A percentile compares a stretch with the other conserved stretches of the same genome.
These are phyloP conservation scores for Metarhizium guizhouense DNA, from an alignment of 2,329 filamentous ascomycete genomes.

Conservation along the genomic window DNA sequence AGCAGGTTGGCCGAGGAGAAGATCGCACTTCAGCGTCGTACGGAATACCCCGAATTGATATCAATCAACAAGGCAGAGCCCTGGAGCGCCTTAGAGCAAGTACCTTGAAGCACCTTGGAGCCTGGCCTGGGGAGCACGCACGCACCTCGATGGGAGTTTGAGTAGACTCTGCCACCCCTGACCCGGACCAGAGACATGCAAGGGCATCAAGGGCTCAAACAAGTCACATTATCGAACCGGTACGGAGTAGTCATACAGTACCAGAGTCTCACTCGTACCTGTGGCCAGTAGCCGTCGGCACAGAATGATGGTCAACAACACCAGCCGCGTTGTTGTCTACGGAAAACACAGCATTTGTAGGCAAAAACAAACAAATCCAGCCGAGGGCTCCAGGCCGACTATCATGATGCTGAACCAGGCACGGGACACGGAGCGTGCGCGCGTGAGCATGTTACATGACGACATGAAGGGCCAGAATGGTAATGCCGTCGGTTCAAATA, in stretches of 20 bases:
- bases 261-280: constrained; percentile 1
- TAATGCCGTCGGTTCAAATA: not conserved
- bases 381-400: not conserved
- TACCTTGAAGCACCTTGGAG: not conserved
- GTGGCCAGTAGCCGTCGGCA: no score
- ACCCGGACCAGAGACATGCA: constrained; percentile 11
- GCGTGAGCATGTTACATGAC: not conserved
- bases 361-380: not conserved
- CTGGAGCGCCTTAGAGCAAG: not conserved
- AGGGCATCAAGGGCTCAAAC: constrained; percentile 7
- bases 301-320: no score
- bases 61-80: no score
- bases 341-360: not conserved
- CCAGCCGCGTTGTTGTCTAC: not conserved
- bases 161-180: not conserved
- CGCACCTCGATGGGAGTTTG: not conserved
- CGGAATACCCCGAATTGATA: no score
- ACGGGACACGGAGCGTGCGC: not conserved
- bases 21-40: not conserved
- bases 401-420: not conserved
- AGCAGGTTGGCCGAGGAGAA: not conserved
- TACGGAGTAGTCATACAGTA: not conserved
- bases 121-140: no score
- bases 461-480: not conserved
- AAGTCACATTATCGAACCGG: not conserved